phyloP scores from a whole-genome alignment of 768 basidiomycete species.

The Tylopilus sp. region DNA sequence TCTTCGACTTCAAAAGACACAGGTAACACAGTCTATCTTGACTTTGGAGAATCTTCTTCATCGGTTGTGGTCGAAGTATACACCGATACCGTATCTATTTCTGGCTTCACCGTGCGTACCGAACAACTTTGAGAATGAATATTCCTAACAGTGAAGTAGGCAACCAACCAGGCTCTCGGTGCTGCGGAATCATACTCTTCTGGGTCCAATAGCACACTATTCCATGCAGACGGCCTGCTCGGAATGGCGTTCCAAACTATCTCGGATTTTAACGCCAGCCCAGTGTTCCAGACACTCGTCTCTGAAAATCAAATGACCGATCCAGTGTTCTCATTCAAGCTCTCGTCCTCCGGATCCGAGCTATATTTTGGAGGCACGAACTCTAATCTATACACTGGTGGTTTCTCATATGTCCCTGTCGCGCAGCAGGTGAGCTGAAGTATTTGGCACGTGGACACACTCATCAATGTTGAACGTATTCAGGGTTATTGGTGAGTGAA shows the following conservation, averaged over 20 bases:
- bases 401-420: conserved; percentile 32
- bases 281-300: no score
- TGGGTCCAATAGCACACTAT: background rate
- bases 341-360: no score
- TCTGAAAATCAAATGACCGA: no score
- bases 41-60: conserved; percentile 36
- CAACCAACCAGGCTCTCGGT: conserved; percentile 4
- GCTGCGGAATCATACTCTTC: no score
- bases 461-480: background rate
- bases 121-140: no score
- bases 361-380: no score
- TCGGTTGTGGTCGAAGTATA: conserved; percentile 39
- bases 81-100: conserved; percentile 33
- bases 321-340: no score
- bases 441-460: background rate
- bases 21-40: conserved; percentile 23
- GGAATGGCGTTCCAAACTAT: no score
- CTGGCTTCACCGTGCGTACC: conserved; percentile 2
- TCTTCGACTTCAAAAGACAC: conserved; percentile 27
- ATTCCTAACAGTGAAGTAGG: conserved; percentile 9
- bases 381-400: no score
- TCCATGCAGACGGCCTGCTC: conserved; percentile 12
- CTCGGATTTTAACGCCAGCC: no score
- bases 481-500: conserved; percentile 17
- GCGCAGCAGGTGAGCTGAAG: conserved; percentile 18